These are phyloP conservation scores for Cornus controversa DNA, from an alignment of 148 eudicot species.

Conservation along the genomic window DNA sequence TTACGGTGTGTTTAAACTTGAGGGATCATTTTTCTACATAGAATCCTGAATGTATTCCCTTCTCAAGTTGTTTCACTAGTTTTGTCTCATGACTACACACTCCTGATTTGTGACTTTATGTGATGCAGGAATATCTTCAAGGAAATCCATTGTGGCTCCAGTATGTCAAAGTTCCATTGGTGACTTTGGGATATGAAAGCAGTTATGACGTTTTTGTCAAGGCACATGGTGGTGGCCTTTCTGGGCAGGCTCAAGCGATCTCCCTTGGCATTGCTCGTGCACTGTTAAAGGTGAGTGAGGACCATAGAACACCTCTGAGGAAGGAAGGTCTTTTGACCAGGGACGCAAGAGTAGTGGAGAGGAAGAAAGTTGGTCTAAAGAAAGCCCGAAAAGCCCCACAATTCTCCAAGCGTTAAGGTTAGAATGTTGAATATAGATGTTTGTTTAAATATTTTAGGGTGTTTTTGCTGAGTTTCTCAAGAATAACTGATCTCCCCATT, in stretches of 20 bases:
- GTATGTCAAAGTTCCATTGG: constrained; percentile 73
- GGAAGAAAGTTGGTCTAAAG: constrained; percentile 92
- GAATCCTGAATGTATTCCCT: background rate
- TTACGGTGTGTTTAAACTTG: background rate
- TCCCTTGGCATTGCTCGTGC: constrained; percentile 92
- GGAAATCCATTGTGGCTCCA: constrained; percentile 93
- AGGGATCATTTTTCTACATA: background rate
- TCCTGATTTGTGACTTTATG: constrained; percentile 3
- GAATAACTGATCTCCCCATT: background rate
- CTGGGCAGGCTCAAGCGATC: constrained; percentile 97
- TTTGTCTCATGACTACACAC: background rate
- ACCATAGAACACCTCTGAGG: constrained; percentile 66
- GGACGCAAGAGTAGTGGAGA: constrained; percentile 87
- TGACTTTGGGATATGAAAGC: constrained; percentile 67
- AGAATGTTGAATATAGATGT: background rate
- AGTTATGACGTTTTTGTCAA: constrained; percentile 89
- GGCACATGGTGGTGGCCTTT: constrained; percentile 94
- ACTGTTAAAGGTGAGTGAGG: constrained; percentile 74
- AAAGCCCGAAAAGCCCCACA: constrained; percentile 97
- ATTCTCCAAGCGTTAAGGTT: constrained; percentile 85
- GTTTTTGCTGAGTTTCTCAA: background rate
- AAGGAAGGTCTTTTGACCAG: constrained; percentile 86
- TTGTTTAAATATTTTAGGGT: background rate
- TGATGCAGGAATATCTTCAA: constrained; percentile 85
- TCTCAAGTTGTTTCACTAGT: background rate